Base-by-base conservation (phyloP, 192 early-diverging fungal genomes). In the Rhizophagus clarus region DNA sequence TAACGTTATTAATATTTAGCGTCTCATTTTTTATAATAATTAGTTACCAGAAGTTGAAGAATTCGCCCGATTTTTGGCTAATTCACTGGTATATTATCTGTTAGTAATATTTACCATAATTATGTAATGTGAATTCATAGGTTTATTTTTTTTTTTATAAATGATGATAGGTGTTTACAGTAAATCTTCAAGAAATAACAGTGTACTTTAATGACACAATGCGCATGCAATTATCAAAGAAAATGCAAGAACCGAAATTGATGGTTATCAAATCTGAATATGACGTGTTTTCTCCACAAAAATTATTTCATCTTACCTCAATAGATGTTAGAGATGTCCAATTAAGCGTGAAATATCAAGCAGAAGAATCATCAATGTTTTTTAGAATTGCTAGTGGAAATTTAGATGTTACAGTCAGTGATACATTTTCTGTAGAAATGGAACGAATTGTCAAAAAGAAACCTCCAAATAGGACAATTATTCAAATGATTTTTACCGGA, bases 381-480 rank as follows among this genome's bases (percentile, higher is more conserved):
- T 83, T 96, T 66, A 83, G 92, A 24, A 91, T 91, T 0, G 94
- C 93, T 9, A 87, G 82, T 22, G 94, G 88, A 6, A 66, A 88
- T 22, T 72, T 95, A 26, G 79, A 82, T 75, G 90, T 93, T 29
- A 84, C 84, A 34, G 87, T 94, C 1, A 81, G 88, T 1, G 75
- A 80, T 32, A 81, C 90, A 28, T 86, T 95, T 37, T 74, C 84
- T n/a, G 83, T 83, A 26, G 93, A 96, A 77, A 96, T 97, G 94
- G 93, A 95, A 74, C 86, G 96, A 7, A 91, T 94, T 0, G 96
- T 94, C 0, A 97, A 97, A 83, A 97, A 97, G 80, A 87, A 86
- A 61, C 93, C 96, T 12, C 96, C 96, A 24, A 82, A 84, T 11
- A 81, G 81, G 12, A 95, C 95, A 1, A 84, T 83, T 7, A 88